These are phyloP conservation scores for Fusarium hainanense DNA, from an alignment of 2,329 filamentous ascomycete species.

Conservation along the genomic window DNA sequence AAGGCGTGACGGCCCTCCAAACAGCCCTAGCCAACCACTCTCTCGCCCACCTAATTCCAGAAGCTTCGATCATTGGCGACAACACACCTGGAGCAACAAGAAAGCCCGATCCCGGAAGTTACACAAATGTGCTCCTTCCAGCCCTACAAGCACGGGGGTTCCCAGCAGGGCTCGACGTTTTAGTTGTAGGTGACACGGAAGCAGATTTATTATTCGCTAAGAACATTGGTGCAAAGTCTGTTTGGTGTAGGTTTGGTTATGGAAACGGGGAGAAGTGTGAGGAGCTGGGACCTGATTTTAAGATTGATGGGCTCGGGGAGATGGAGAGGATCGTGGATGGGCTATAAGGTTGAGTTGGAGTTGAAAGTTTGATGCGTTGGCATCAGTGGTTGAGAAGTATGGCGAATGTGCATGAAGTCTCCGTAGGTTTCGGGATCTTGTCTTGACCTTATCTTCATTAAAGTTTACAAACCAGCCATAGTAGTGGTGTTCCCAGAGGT, in stretches of 20 bases:
- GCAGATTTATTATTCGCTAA: slow-evolving; percentile 9
- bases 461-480: no score
- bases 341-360: not conserved
- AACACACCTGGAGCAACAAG: slow-evolving; percentile 5
- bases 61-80: slow-evolving; percentile 2
- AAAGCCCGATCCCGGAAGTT: slow-evolving; percentile 9
- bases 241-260: slow-evolving; percentile 23
- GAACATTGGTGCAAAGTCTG: slow-evolving; percentile 11
- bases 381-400: not conserved
- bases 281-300: not conserved
- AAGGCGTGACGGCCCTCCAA: slow-evolving; percentile 2
- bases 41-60: not conserved
- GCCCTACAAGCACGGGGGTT: not conserved
- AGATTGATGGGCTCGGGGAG: not conserved
- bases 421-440: no score
- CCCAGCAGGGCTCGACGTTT: not conserved
- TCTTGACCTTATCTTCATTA: no score
- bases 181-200: slow-evolving; percentile 8
- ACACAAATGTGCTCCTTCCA: not conserved
- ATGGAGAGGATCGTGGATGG: not conserved
- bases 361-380: not conserved
- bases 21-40: not conserved
- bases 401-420: no score
- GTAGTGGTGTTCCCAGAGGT: no score
- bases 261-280: slow-evolving; percentile 7